Base-by-base conservation (phyloP, 2,329 filamentous ascomycete genomes). In the Coniochaeta prunicola region DNA sequence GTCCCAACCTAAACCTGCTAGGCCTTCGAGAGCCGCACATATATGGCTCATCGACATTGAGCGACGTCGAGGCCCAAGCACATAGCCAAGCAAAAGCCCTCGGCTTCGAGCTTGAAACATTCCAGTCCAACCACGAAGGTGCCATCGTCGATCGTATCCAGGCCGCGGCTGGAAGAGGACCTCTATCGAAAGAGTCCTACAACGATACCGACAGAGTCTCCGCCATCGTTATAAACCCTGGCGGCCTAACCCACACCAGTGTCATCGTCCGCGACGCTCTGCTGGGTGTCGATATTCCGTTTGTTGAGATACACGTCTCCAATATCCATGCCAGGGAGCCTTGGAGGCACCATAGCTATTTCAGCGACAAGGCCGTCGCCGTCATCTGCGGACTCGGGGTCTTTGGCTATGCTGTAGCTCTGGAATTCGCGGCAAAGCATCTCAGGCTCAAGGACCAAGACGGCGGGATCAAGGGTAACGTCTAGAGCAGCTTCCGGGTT, bases 1-100 rank as follows among this genome's bases (percentile, higher is more conserved):
- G 89, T n/a, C 88, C 89, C 33, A 92, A 92, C 71, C 86, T 92
- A 66, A 92, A 92, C 74, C 85, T 92, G 56, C 81, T 92, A 31
- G 89, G 89, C 36, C 87, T 83, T 13, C 81, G 90, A 24, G 89
- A 93, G 70, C 89, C 89, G 17, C 75, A 84, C 30, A 80, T 91
- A 66, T 92, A 92, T 75, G 89, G 89, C 68, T 78, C 76, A 61
- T 85, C 84, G 0, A 91, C 88, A 0, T 83, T 92, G 13, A 56
- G 76, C 21, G 82, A 90, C 63, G 80, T 92, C 17, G 77, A 84
- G 53, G 60, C 71, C 2, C 64, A 74, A 10, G 80, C 81, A 26
- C 67, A 75, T 55, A 61, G 73, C 0, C 83, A 86, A 61, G 83
- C 83, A 33, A 54, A 71, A 0, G 63, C 69, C 0, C 77, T 85